phyloP scores from a whole-genome alignment of 805 yeast genomes.

The Candida odintsovae region DNA sequence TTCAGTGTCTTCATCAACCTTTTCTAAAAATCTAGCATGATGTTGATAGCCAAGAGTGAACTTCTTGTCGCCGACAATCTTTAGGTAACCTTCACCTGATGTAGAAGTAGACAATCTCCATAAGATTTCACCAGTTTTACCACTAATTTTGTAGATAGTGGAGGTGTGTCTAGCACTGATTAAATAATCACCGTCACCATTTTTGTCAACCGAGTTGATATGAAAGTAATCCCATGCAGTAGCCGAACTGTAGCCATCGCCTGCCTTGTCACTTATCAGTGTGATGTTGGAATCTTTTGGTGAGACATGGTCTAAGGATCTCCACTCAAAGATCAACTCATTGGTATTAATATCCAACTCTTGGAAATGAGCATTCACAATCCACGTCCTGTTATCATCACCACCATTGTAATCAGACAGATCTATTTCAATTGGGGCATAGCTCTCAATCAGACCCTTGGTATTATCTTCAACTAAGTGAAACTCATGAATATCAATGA shows the following conservation, averaged over 20 bases:
- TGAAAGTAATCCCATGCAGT: constrained; percentile 37
- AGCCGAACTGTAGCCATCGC: constrained; percentile 22
- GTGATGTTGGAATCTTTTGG: constrained; percentile 29
- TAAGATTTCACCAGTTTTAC: constrained; percentile 30
- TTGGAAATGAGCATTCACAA: constrained; percentile 30
- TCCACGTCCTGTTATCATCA: constrained; percentile 27
- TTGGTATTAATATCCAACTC: constrained; percentile 32
- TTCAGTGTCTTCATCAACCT: constrained; percentile 15
- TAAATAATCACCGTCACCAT: constrained; percentile 28
- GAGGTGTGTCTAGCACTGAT: constrained; percentile 32
- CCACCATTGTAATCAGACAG: constrained; percentile 25
- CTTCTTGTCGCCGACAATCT: constrained; percentile 1
- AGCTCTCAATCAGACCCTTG: constrained; percentile 28
- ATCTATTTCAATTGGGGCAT: constrained; percentile 29
- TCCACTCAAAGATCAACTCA: constrained; percentile 28
- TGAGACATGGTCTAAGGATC: constrained; percentile 26
- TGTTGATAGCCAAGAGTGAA: constrained; percentile 31
- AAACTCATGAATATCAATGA: constrained; percentile 33
- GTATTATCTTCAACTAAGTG: constrained; percentile 25
- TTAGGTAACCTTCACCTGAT: constrained; percentile 25
- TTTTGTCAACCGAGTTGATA: constrained; percentile 34
- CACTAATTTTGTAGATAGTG: constrained; percentile 29
- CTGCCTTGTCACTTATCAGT: constrained; percentile 28
- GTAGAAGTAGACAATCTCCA: constrained; percentile 24
- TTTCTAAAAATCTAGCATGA: constrained; percentile 26